A percentile compares a stretch with the other conserved stretches of the same genome.
These are phyloP conservation scores for Aphanoascus verrucosus DNA, from an alignment of 2,329 filamentous ascomycete species.

Conservation along the genomic window DNA sequence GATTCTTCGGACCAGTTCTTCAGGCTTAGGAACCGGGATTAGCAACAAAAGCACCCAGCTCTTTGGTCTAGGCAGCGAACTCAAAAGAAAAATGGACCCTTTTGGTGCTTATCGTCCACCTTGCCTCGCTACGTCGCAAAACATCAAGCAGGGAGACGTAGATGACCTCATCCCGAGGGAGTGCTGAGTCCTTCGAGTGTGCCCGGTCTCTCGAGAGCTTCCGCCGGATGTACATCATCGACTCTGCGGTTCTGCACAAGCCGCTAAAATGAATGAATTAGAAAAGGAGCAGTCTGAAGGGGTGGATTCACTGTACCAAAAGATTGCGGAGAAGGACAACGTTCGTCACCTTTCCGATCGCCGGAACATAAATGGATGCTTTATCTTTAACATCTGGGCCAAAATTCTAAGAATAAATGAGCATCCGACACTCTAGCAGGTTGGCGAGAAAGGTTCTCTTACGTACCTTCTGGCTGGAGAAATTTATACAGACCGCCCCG, in stretches of 20 bases:
- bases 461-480: conserved; percentile 71
- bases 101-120: too few species aligned
- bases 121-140: too few species aligned
- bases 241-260: conserved; percentile 36
- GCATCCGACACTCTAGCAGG: background rate
- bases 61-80: too few species aligned
- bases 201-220: conserved; percentile 33
- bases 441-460: background rate
- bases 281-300: background rate
- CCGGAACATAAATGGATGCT: conserved; percentile 92
- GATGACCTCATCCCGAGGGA: background rate
- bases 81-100: too few species aligned
- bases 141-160: too few species aligned
- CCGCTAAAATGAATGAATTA: conserved; percentile 21
- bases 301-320: conserved; percentile 49
- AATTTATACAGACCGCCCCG: conserved; percentile 97
- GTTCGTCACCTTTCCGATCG: conserved; percentile 96
- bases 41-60: too few species aligned
- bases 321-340: conserved; percentile 81
- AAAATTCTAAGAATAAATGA: conserved; percentile 55
- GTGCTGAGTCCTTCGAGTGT: conserved; percentile 26
- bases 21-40: too few species aligned
- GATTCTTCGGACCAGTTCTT: too few species aligned
- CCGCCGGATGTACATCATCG: conserved; percentile 32
- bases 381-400: conserved; percentile 83